Evolutionary conservation across 176 grass and related monocot genomes (phyloP), one percentile per base, ranked within the genome.

Genomic region (Avena sativa): DNA sequence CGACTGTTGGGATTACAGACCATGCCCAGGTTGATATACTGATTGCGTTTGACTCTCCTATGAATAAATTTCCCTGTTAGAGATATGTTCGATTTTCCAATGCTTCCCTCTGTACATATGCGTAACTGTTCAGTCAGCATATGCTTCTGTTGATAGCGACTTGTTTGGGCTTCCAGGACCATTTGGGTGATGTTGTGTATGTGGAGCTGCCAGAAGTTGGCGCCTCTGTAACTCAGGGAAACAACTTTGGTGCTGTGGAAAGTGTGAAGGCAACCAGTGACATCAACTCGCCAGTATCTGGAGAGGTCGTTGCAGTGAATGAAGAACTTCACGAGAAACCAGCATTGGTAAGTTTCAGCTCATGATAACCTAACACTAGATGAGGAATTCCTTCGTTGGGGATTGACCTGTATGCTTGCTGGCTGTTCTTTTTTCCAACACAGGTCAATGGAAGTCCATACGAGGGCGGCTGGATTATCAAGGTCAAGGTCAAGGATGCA

Each of bases 221-320:
- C 60, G 25, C 34, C 11, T 84, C 17, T 73, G 92, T 98, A 26
- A 73, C 73, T 10, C 93, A 98, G 60, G 93, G 96, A 72, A 79
- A 87, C 9, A 91, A 84, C 83, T 98, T 98, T 17, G 96, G 96
- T 56, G 92, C 96, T 68, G 96, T 98, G 5, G 96, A 98, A 89
- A 98, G 96, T 89, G 96, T 98, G 40, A 98, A 98, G 87, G 96
- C 96, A 83, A 95, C 91, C 58, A 98, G 96, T 82, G 96, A 98
- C 86, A 73, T 98, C 16, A 89, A 92, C 79, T 94, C 96, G 12
- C 96, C 93, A 0, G 82, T 98, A 12, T 92, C 96, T 56, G 96
- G 96, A 79, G 90, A 98, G 86, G 83, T 98, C 1, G 21, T 98
- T 60, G 91, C 87, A 70, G 96, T 95, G 78, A 95, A 98, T 8